phyloP scores from a whole-genome alignment of 2,329 filamentous ascomycete species.

The Penicillium sp. region DNA sequence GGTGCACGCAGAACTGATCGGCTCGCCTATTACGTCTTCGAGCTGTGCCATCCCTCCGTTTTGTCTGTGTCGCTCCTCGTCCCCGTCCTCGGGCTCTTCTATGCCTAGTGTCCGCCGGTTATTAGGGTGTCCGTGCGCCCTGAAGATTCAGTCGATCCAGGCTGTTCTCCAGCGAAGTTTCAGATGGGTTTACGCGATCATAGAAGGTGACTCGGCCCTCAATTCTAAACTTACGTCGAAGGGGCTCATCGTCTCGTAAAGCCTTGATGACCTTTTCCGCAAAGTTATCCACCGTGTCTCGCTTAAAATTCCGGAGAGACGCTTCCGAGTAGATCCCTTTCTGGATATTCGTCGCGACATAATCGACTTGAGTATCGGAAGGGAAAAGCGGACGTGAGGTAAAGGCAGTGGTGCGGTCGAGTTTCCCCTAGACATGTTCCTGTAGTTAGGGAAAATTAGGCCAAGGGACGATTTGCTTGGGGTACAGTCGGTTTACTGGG shows the following conservation, averaged over 20 bases:
- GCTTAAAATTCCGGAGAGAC: constrained; percentile 33
- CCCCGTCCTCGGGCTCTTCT: constrained; percentile 22
- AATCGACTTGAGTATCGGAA: constrained; percentile 16
- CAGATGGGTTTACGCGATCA: constrained; percentile 22
- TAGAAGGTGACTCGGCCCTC: constrained; percentile 27
- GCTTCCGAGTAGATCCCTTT: constrained; percentile 33
- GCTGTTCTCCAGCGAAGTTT: constrained; percentile 28
- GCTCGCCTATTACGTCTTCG: constrained; percentile 30
- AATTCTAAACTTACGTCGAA: constrained; percentile 28
- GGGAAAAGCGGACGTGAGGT: constrained; percentile 12
- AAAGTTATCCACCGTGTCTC: constrained; percentile 35
- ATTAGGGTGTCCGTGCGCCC: constrained; percentile 15
- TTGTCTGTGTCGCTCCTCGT: constrained; percentile 14
- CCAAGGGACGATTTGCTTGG: constrained; percentile 1
- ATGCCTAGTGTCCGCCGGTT: constrained; percentile 17
- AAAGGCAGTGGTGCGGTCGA: constrained; percentile 22
- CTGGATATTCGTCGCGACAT: constrained; percentile 18
- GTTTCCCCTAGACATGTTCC: constrained; percentile 31
- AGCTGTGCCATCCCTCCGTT: constrained; percentile 21
- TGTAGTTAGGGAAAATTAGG: constrained; percentile 34
- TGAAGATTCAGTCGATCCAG: constrained; percentile 27
- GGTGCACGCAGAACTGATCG: constrained; percentile 36
- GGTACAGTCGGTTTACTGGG: constrained; percentile 20
- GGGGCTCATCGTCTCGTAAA: constrained; percentile 25
- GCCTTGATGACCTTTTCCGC: constrained; percentile 28